These are phyloP conservation scores for Selaginella tamariscina DNA, from an alignment of 75 land plant species.

Conservation along the genomic window DNA sequence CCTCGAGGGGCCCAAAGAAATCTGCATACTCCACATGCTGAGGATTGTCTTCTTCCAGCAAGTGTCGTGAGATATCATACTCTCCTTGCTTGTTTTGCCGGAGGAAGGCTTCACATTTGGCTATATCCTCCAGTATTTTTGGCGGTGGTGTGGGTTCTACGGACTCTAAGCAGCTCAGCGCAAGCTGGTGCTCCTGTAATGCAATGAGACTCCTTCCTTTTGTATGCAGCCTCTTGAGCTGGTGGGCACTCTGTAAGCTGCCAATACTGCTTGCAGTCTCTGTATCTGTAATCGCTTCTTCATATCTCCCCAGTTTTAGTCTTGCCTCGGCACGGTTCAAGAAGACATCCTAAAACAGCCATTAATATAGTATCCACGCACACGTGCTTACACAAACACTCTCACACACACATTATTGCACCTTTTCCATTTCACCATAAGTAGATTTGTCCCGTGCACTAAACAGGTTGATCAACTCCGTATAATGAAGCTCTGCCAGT, in stretches of 20 bases:
- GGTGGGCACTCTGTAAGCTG: neutral
- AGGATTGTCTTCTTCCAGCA: neutral
- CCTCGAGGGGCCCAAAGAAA: neutral
- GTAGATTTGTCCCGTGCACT: no score
- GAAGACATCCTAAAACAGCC: no score
- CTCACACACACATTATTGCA: no score
- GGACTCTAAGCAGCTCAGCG: neutral
- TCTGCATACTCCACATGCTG: neutral
- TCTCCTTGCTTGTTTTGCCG: neutral
- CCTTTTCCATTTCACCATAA: no score
- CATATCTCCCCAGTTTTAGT: neutral
- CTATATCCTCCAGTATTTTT: neutral
- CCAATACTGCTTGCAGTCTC: neutral
- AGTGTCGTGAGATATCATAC: neutral
- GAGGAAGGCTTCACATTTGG: neutral
- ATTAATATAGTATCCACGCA: no score
- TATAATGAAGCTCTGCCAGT: no score
- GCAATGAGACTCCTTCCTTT: neutral
- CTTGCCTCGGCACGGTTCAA: neutral
- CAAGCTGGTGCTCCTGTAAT: neutral
- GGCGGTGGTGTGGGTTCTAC: neutral
- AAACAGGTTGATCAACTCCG: no score
- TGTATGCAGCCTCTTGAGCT: neutral
- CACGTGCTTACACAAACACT: no score
- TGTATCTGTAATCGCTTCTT: neutral